Percentiles rank a stretch among this genome's conserved stretches.
Conservation (phyloP, 163 green algal genomes). For the Trebouxiophyceae sp. region DNA sequence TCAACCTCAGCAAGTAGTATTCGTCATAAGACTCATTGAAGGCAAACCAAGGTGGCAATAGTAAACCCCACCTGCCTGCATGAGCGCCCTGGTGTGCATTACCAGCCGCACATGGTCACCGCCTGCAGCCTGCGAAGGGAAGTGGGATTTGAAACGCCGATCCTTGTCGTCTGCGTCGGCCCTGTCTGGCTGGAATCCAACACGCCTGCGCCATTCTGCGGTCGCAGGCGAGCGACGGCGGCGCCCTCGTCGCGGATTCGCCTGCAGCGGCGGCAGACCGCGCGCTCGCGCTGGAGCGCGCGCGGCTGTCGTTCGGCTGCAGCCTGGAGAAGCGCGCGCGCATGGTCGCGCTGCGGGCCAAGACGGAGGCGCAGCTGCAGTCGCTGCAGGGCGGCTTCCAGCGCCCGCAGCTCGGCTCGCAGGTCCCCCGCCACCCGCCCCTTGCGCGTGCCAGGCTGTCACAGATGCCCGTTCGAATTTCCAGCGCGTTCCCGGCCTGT, state of each 20-base stretch:
- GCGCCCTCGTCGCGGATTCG: background rate
- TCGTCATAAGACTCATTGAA: too few relatives aligned
- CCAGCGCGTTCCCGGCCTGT: too few relatives aligned
- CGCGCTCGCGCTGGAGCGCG: background rate
- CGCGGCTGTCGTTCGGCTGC: background rate
- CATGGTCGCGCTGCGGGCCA: constrained; percentile 2
- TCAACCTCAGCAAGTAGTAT: too few relatives aligned
- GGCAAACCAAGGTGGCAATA: too few relatives aligned
- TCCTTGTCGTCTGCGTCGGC: too few relatives aligned
- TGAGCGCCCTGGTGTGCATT: too few relatives aligned
- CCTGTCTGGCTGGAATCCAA: too few relatives aligned
- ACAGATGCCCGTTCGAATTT: background rate
- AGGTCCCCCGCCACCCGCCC: background rate
- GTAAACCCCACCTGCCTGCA: too few relatives aligned
- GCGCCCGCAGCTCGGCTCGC: background rate
- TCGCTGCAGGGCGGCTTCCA: background rate
- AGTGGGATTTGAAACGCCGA: too few relatives aligned
- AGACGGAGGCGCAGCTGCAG: background rate
- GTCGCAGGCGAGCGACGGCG: background rate
- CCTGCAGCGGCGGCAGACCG: background rate
- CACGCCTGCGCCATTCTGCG: background rate
- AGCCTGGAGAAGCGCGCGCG: background rate
- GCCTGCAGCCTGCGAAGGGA: background rate
- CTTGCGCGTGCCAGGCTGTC: background rate
- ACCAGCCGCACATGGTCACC: too few relatives aligned